A percentile compares a stretch with the other conserved stretches of the same genome.
Conservation (phyloP, 768 basidiomycete species). For the Solioccasus polychromus region DNA sequence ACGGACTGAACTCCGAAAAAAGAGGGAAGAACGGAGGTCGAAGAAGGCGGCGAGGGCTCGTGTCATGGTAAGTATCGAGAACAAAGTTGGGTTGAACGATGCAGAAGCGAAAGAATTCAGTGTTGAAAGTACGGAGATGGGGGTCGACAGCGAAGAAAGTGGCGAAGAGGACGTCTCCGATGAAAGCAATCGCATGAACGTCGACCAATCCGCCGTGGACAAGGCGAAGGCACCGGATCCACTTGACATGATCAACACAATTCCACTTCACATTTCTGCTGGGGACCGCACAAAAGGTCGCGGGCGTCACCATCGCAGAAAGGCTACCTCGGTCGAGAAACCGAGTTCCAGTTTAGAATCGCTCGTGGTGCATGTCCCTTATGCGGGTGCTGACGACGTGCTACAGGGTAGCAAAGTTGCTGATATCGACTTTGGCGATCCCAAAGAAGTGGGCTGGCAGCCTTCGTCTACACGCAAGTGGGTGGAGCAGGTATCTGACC, state of each 20-base stretch:
- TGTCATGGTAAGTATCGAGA: background rate
- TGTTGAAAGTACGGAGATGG: constrained; percentile 9
- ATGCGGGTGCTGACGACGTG: constrained; percentile 12
- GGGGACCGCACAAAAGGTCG: constrained; percentile 26
- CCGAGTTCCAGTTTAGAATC: constrained; percentile 17
- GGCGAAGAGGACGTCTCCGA: constrained; percentile 2
- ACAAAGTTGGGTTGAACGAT: constrained; percentile 3
- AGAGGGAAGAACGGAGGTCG: constrained; percentile 21
- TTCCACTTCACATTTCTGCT: constrained; percentile 27
- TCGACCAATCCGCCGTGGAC: constrained; percentile 21
- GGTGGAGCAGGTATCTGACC: constrained; percentile 42
- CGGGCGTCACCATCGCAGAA: constrained; percentile 6
- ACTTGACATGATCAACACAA: constrained; percentile 17
- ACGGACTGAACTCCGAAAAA: constrained; percentile 50
- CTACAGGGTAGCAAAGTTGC: constrained; percentile 17
- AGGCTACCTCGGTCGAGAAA: constrained; percentile 2
- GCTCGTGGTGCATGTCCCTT: constrained; percentile 31
- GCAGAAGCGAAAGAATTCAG: constrained; percentile 3
- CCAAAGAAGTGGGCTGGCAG: constrained; percentile 22
- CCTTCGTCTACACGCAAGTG: constrained; percentile 40
- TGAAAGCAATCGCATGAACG: constrained; percentile 20
- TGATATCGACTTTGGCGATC: constrained; percentile 15
- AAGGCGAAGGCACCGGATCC: background rate
- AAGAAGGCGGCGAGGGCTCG: constrained; percentile 1
- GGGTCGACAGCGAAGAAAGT: constrained; percentile 2